Conservation (phyloP, 192 early-diverging fungal genomes). For the Endogone sp. region DNA sequence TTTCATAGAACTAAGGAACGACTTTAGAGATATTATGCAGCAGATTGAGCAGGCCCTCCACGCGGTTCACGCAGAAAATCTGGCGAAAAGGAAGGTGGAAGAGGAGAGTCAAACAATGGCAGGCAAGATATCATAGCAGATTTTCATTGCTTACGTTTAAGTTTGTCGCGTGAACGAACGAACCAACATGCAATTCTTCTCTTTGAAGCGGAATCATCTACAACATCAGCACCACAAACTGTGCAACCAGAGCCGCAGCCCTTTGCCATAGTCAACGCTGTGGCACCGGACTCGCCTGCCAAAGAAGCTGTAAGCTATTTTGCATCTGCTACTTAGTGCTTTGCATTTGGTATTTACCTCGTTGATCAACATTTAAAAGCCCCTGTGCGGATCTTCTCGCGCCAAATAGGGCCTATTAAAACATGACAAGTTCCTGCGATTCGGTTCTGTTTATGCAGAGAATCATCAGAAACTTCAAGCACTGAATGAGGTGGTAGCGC, state of each 20-base stretch:
- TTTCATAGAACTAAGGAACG: constrained; percentile 39
- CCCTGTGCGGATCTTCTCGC: not conserved
- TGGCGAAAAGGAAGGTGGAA: not conserved
- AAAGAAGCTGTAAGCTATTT: constrained; percentile 40
- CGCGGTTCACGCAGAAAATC: constrained; percentile 27
- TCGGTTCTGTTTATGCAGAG: constrained; percentile 31
- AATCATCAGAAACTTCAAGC: constrained; percentile 34
- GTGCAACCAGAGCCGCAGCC: not conserved
- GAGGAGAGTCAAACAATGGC: not conserved
- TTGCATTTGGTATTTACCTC: no score
- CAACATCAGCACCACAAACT: constrained; percentile 8
- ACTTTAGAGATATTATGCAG: constrained; percentile 44
- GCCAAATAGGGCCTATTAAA: constrained; percentile 35
- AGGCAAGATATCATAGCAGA: no score
- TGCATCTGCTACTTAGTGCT: not conserved
- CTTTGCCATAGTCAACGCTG: constrained; percentile 50
- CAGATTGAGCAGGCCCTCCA: constrained; percentile 45
- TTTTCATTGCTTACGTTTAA: no score
- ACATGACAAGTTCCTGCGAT: constrained; percentile 38
- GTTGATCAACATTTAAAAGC: not conserved
- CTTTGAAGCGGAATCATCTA: not conserved
- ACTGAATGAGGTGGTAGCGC: constrained; percentile 30
- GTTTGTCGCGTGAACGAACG: no score
- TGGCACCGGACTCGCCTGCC: constrained; percentile 56
- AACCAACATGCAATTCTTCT: not conserved